Conservation (phyloP, 2,329 filamentous ascomycete genomes). For the Aspergillus alliaceus region DNA sequence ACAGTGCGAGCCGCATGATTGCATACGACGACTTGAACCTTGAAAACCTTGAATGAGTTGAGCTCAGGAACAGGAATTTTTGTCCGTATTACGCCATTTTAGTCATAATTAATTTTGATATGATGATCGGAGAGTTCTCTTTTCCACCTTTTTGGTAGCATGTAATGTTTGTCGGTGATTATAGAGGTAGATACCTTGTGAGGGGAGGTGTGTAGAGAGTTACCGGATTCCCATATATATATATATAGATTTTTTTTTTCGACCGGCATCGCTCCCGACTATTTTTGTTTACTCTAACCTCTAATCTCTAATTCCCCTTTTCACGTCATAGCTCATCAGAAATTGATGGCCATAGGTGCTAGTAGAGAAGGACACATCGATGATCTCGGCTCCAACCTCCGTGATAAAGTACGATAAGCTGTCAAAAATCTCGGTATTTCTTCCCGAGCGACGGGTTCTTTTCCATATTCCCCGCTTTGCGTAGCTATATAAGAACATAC, state of each 20-base stretch:
- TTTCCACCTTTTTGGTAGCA: background rate
- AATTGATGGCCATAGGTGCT: no score
- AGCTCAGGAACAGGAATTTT: background rate
- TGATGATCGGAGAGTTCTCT: no score
- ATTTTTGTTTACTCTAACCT: background rate
- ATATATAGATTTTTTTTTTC: no score
- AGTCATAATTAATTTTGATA: background rate
- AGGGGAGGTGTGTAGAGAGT: no score
- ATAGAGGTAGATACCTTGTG: background rate
- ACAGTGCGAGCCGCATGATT: background rate
- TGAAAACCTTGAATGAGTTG: no score
- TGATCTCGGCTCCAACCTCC: constrained; percentile 4
- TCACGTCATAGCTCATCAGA: background rate
- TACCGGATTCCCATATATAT: no score
- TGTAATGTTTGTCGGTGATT: no score
- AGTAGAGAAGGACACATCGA: background rate
- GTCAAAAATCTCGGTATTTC: constrained; percentile 7
- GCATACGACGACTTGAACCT: background rate
- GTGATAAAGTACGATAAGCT: background rate
- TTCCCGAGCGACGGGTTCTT: constrained; percentile 15
- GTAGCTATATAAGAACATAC: background rate
- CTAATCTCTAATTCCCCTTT: background rate
- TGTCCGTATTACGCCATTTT: background rate
- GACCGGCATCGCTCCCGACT: background rate
- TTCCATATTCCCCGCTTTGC: constrained; percentile 9